Base-by-base conservation (phyloP, 371 early-diverging fungal species). In the Lichtheimia ramosa region DNA sequence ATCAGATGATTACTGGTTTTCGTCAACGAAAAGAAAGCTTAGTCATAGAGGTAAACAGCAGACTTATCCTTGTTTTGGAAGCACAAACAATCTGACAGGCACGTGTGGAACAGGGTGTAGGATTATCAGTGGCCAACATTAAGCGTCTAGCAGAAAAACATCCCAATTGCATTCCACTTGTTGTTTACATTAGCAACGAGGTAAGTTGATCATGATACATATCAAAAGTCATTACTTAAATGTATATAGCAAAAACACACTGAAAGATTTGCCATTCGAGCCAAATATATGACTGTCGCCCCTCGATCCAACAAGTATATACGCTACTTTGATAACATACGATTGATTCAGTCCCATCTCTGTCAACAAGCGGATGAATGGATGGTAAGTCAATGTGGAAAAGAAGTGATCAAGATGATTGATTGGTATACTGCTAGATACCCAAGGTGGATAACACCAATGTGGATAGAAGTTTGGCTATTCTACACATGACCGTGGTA, bases 241-340 rank as follows among this genome's bases (percentile, higher is more conserved):
- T 46, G n/a, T 10, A 23, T 18, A 28, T 34, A 73, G 73, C 65
- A 66, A 56, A 75, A 75, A 34, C 75, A 75, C 43, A 54, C 71
- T 2, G 75, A 75, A 46, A 43, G 75, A 24, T 75, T 75, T 49
- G 75, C 75, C 16, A 70, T 75, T 5, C 65, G 75, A n/a, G 75
- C 74, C 28, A 75, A 75, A 50, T 74, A 75, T 51, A 75, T 75
- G 75, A 75, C 75, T 10, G 62, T 75, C 7, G 74, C 71, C 20
- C 75, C 75, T 0, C 50, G 68, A 24, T 34, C 60, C 6, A 75
- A 75, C 61, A 75, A 73, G 58, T 75, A 75, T 48, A 66, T 75
- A 3, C 54, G 61, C 20, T 70, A 71, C 43, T 75, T 75, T 58
- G 64, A 74, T 21, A 75, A 75, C 20, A 75, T 75, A 25, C 66